Base-by-base conservation (phyloP, 176 grass and related monocot species). In the Bothriochloa decipiens region DNA sequence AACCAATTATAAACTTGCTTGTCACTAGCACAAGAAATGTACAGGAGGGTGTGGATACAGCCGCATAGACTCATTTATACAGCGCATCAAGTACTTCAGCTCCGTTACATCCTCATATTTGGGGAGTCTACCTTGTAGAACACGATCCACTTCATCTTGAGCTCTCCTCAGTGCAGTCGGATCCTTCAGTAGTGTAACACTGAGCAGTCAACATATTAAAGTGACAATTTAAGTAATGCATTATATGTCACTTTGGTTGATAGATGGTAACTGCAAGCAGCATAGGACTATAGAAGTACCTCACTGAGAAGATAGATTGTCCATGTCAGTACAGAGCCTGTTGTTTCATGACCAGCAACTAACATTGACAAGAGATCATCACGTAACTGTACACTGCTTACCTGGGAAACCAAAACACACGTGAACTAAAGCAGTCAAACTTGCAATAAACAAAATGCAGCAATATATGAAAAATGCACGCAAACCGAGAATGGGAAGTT, bases 321-420 rank as follows among this genome's bases (percentile, higher is more conserved):
- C 96, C 96, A 98, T 85, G 96, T 95, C 20, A 98, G 88, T 78
- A 98, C 96, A 57, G 96, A 98, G 23, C 96, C 96, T 58, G 96
- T 98, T 78, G 96, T 98, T 93, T 98, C 96, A 85, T 98, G 96
- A 80, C 96, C 96, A 83, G 93, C 96, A 90, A 98, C 96, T 81
- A 98, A 92, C 96, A 98, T 94, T 47, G 96, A 98, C 60, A 98
- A 80, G 70, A 98, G 93, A 85, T 98, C 96, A 87, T 98, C 96
- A 81, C 96, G 89, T 77, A 98, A 79, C 81, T 95, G 96, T 47
- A 93, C 81, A 83, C 93, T 95, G 67, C 75, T 87, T 81, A 98
- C 96, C 96, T 98, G 85, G 76, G 81, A 9, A 7, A 70, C 41
- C 72, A 14, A 72, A 78, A 72, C 42, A 36, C 7, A 79, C 13